These are phyloP conservation scores for Trichoderma brevicompactum DNA, from an alignment of 2,329 filamentous ascomycete species.

Conservation along the genomic window DNA sequence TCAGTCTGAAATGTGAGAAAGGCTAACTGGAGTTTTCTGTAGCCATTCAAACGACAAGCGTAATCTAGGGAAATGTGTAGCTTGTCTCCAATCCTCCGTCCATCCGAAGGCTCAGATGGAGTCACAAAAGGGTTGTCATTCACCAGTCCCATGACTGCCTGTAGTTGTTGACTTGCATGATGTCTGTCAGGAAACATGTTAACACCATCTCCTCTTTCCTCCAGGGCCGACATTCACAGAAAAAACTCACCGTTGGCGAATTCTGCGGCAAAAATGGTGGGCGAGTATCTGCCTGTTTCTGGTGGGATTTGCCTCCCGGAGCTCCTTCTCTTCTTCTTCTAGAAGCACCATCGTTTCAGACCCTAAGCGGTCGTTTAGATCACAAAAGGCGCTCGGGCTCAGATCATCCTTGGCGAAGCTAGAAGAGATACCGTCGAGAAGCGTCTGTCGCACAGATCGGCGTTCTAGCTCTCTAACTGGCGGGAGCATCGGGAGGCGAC, in stretches of 20 bases:
- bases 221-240: no score
- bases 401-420: background rate
- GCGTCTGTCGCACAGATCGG: slow-evolving; percentile 13
- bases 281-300: background rate
- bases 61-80: slow-evolving; percentile 31
- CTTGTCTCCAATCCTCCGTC: background rate
- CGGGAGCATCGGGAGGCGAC: background rate
- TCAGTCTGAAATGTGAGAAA: slow-evolving; percentile 32
- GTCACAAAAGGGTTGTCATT: slow-evolving; percentile 10
- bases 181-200: background rate
- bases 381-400: background rate
- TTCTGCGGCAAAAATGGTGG: background rate
- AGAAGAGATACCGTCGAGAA: slow-evolving; percentile 7
- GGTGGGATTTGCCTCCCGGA: background rate
- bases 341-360: background rate
- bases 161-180: background rate
- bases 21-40: slow-evolving; percentile 35
- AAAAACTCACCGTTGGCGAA: background rate
- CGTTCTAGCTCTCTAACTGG: background rate
- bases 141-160: background rate
- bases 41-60: slow-evolving; percentile 33
- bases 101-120: background rate
- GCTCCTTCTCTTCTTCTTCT: background rate
- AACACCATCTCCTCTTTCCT: background rate
- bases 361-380: background rate